phyloP scores from a whole-genome alignment of 495 filamentous ascomycete genomes.

The Penicillium turbatum region DNA sequence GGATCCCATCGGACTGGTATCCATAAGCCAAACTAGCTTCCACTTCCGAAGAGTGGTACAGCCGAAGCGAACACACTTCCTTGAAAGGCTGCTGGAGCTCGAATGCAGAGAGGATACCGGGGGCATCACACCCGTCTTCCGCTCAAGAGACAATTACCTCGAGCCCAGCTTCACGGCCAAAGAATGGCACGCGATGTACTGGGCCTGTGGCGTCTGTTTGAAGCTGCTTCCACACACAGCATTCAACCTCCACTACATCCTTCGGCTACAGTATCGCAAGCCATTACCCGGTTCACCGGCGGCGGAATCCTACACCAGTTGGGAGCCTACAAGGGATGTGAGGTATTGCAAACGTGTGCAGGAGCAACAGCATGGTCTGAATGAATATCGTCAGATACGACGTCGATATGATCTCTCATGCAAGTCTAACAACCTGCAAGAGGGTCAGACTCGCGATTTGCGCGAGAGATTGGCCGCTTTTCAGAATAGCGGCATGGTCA shows the following conservation, averaged over 20 bases:
- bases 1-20: constrained; percentile 12
- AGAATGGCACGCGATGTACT: constrained; percentile 13
- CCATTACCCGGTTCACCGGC: constrained; percentile 8
- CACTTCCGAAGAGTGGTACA: constrained; percentile 8
- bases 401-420: background rate
- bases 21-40: constrained; percentile 8
- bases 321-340: background rate
- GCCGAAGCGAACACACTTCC: constrained; percentile 4
- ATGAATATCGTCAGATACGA: background rate
- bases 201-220: constrained; percentile 12
- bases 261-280: constrained; percentile 12
- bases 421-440: background rate
- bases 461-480: background rate
- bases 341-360: background rate
- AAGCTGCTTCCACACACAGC: constrained; percentile 6
- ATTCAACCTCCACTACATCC: constrained; percentile 5
- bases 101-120: constrained; percentile 9
- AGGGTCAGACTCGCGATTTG: background rate
- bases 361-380: background rate
- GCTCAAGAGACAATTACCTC: background rate
- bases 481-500: constrained; percentile 1
- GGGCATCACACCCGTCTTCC: background rate
- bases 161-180: background rate
- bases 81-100: constrained; percentile 11
- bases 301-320: constrained; percentile 1